Evolutionary conservation across 106 monocot species (phyloP).

Genomic region (Acorus calamus): DNA sequence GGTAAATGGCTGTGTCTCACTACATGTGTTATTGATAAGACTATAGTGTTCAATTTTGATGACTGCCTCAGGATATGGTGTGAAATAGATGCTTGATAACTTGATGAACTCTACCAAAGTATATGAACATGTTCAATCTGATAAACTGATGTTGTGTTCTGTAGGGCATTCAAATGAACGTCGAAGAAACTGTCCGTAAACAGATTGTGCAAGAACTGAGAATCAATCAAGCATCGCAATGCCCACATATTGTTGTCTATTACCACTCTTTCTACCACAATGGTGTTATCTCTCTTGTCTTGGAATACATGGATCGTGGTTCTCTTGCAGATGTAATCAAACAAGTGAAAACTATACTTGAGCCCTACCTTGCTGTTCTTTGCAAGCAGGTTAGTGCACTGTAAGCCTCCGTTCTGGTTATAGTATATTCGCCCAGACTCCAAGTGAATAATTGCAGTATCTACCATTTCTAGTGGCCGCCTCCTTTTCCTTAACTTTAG

Average conservation of each 20-base stretch:
- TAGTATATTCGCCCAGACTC: too few species aligned
- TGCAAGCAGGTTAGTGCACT: conserved; percentile 59
- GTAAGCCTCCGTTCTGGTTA: too few species aligned
- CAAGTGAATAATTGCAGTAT: too few species aligned
- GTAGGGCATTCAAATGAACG: conserved; percentile 95
- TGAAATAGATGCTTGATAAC: too few species aligned
- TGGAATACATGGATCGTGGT: conserved; percentile 96
- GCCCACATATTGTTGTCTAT: conserved; percentile 76
- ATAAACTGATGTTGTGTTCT: not conserved
- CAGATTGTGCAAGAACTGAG: conserved; percentile 97
- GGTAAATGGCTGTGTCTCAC: too few species aligned
- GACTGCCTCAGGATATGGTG: too few species aligned
- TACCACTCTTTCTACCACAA: conserved; percentile 96
- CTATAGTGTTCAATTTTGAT: too few species aligned
- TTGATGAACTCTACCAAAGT: too few species aligned
- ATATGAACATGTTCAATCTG: too few species aligned
- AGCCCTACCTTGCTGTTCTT: conserved; percentile 91
- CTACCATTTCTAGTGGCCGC: too few species aligned
- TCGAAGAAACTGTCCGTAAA: conserved; percentile 81
- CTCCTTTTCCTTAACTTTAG: not conserved
- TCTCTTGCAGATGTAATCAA: conserved; percentile 85
- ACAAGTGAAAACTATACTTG: conserved; percentile 87
- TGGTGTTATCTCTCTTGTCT: conserved; percentile 87
- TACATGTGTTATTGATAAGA: too few species aligned
- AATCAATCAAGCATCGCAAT: conserved; percentile 86